phyloP scores from a whole-genome alignment of 2,329 filamentous ascomycete species.

The Pseudopithomyces chartarum region DNA sequence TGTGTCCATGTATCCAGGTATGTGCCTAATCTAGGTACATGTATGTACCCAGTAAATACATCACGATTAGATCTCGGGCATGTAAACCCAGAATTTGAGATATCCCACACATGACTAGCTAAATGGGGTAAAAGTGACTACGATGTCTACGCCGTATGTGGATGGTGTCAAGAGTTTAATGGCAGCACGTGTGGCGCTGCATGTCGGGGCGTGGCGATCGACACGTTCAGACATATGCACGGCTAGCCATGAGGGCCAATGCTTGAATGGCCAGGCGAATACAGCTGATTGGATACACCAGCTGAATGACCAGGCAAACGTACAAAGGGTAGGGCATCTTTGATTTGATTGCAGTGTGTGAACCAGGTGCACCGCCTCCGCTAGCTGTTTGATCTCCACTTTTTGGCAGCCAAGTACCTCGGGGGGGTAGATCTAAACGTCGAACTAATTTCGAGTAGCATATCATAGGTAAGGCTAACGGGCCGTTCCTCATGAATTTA shows the following conservation, averaged over 20 bases:
- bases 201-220: not conserved
- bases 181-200: not conserved
- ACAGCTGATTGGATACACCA: not conserved
- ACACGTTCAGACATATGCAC: too few relatives aligned
- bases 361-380: slow-evolving; percentile 1
- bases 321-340: too few relatives aligned
- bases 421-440: not conserved
- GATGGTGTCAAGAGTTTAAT: not conserved
- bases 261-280: not conserved
- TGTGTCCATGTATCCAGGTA: too few relatives aligned
- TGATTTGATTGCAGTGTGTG: not conserved
- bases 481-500: not conserved
- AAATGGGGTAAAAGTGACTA: not conserved
- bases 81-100: not conserved
- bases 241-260: not conserved
- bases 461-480: not conserved
- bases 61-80: not conserved
- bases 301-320: not conserved
- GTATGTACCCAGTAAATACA: not conserved
- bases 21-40: not conserved
- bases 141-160: not conserved
- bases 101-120: not conserved
- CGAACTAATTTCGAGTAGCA: not conserved
- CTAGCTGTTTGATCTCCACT: not conserved
- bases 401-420: not conserved